phyloP scores from a whole-genome alignment of 1,139 yeast genomes.

The Casaregolazyma suthepensis region DNA sequence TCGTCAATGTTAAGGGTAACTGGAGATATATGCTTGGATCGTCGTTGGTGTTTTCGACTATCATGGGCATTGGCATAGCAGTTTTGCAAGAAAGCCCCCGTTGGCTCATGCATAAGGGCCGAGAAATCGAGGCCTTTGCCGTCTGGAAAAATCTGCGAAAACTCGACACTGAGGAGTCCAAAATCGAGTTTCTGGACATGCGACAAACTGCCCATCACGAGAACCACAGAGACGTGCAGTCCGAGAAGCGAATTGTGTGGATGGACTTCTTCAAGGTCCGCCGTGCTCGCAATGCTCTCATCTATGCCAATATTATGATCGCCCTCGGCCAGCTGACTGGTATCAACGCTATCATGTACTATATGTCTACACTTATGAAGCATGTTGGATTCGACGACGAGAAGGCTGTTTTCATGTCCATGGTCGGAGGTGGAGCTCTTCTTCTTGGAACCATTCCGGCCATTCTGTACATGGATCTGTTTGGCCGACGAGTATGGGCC shows the following conservation, averaged over 20 bases:
- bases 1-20: slow-evolving; percentile 45
- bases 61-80: slow-evolving; percentile 43
- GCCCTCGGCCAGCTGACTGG: slow-evolving; percentile 43
- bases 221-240: slow-evolving; percentile 32
- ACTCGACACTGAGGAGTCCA: slow-evolving; percentile 35
- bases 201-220: slow-evolving; percentile 35
- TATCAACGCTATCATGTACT: slow-evolving; percentile 31
- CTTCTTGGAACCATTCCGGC: slow-evolving; percentile 59
- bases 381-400: slow-evolving; percentile 44
- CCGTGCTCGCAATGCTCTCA: slow-evolving; percentile 52
- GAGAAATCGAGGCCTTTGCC: slow-evolving; percentile 45
- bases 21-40: slow-evolving; percentile 61
- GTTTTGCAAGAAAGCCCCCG: slow-evolving; percentile 68
- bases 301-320: slow-evolving; percentile 51
- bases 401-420: slow-evolving; percentile 24
- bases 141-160: slow-evolving; percentile 52
- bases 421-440: slow-evolving; percentile 56
- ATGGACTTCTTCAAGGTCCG: slow-evolving; percentile 47
- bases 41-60: slow-evolving; percentile 50
- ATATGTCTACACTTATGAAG: slow-evolving; percentile 59
- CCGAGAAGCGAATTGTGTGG: slow-evolving; percentile 35
- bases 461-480: slow-evolving; percentile 51
- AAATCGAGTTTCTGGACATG: slow-evolving; percentile 49
- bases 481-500: slow-evolving; percentile 45
- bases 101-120: slow-evolving; percentile 52